These are phyloP conservation scores for Neurospora crassa DNA, from an alignment of 2,329 filamentous ascomycete species.

Conservation along the genomic window DNA sequence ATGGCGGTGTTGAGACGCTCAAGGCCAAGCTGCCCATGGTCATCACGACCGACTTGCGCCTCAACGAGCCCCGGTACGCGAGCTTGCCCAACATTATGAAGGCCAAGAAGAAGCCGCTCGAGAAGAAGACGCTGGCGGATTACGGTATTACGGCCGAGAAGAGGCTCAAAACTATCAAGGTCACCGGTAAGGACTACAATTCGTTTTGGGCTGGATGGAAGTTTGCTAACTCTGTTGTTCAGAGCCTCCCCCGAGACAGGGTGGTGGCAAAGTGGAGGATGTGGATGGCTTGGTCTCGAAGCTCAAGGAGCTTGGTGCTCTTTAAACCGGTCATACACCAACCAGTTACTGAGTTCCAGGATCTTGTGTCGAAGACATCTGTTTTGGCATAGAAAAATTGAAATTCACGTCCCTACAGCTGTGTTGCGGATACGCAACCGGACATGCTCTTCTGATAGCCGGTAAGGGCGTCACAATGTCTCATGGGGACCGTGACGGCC, in stretches of 20 bases:
- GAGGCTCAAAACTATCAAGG: conserved; percentile 83
- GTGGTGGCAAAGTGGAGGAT: conserved; percentile 94
- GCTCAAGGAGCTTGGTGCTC: conserved; percentile 89
- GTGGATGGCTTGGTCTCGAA: conserved; percentile 90
- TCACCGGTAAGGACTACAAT: conserved; percentile 51
- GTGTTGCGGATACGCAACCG: not conserved
- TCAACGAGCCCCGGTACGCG: conserved; percentile 93
- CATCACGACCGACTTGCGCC: conserved; percentile 84
- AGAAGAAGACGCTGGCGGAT: conserved; percentile 81
- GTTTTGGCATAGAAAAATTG: not conserved
- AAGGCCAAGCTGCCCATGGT: conserved; percentile 80
- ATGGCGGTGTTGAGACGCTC: conserved; percentile 89
- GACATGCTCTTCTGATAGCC: not conserved
- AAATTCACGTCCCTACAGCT: not conserved
- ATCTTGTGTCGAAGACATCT: not conserved
- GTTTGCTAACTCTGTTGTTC: conserved; percentile 9
- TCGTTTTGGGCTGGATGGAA: not conserved
- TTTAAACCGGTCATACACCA: conserved; percentile 39
- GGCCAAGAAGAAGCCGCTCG: conserved; percentile 98
- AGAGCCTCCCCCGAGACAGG: conserved; percentile 82
- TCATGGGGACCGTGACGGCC: not conserved
- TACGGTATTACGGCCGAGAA: conserved; percentile 66
- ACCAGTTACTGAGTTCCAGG: not conserved
- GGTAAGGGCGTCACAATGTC: not conserved
- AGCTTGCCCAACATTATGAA: conserved; percentile 99